A percentile compares a stretch with the other conserved stretches of the same genome.
phyloP scores from a whole-genome alignment of 2,329 filamentous ascomycete species.

The Davidsoniella virescens region DNA sequence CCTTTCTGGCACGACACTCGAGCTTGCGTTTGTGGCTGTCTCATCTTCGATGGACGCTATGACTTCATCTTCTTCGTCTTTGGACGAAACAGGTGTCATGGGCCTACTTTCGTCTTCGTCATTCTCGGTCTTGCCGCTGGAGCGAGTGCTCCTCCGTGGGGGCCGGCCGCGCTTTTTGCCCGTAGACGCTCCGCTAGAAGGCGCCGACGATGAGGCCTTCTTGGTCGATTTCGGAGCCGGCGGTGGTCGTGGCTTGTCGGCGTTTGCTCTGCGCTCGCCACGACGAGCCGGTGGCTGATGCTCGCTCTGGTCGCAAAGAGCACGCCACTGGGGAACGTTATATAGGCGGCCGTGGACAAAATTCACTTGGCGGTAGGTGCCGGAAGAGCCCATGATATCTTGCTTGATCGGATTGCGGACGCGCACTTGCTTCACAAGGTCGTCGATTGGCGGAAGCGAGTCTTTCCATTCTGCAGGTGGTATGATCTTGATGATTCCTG shows the following conservation, averaged over 20 bases:
- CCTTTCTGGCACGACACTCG: constrained; percentile 14
- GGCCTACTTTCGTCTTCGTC: constrained; percentile 12
- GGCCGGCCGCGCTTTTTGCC: constrained; percentile 26
- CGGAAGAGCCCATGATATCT: constrained; percentile 90
- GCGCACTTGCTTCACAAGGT: constrained; percentile 76
- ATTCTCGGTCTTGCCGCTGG: constrained; percentile 21
- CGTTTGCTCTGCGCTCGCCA: constrained; percentile 58
- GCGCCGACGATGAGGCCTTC: neutral
- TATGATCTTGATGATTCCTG: constrained; percentile 90
- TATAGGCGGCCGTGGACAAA: constrained; percentile 92
- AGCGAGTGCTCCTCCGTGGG: constrained; percentile 22
- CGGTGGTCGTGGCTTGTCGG: constrained; percentile 24
- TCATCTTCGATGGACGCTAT: constrained; percentile 27
- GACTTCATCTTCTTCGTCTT: constrained; percentile 19
- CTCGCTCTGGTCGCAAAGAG: constrained; percentile 83
- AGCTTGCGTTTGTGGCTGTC: constrained; percentile 18
- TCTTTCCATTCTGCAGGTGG: constrained; percentile 89
- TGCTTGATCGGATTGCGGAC: constrained; percentile 97
- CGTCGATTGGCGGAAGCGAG: constrained; percentile 59
- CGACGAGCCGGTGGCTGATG: constrained; percentile 87
- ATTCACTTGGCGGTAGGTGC: constrained; percentile 92
- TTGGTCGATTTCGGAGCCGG: neutral
- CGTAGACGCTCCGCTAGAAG: constrained; percentile 14
- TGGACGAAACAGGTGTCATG: neutral
- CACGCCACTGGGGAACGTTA: constrained; percentile 91